Evolutionary conservation across 257 asterid genomes (phyloP).

Genomic region (Cinchona pubescens): DNA sequence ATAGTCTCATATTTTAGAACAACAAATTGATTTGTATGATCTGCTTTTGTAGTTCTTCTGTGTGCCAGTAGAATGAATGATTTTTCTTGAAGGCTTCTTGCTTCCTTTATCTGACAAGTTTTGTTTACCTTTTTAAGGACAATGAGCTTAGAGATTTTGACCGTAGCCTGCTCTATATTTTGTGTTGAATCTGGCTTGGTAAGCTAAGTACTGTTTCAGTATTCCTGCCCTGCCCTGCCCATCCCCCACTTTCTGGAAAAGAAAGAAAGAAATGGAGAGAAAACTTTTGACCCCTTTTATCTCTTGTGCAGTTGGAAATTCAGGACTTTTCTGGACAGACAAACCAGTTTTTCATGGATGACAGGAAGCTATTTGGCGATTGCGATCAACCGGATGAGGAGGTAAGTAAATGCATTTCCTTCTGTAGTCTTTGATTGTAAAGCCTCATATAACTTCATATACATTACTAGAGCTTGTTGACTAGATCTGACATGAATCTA

Average conservation of each 20-base stretch:
- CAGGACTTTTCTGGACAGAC: slow-evolving; percentile 81
- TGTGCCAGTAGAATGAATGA: background rate
- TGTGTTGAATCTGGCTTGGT: slow-evolving; percentile 48
- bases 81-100: background rate
- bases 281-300: slow-evolving; percentile 16
- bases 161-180: slow-evolving; percentile 41
- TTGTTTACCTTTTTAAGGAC: slow-evolving; percentile 39
- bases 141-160: slow-evolving; percentile 41
- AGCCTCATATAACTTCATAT: background rate
- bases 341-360: slow-evolving; percentile 36
- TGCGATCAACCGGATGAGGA: slow-evolving; percentile 37
- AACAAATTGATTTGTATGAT: background rate
- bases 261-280: slow-evolving; percentile 3
- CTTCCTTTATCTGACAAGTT: slow-evolving; percentile 23
- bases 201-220: slow-evolving; percentile 26
- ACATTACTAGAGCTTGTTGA: background rate
- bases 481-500: background rate
- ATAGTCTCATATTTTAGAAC: background rate
- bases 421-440: background rate
- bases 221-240: background rate
- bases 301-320: slow-evolving; percentile 52
- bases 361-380: slow-evolving; percentile 25
- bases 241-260: background rate
- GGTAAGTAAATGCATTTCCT: slow-evolving; percentile 31
- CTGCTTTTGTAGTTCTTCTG: background rate